phyloP scores from a whole-genome alignment of 129 eudicot species.

The Tagetes erecta region DNA sequence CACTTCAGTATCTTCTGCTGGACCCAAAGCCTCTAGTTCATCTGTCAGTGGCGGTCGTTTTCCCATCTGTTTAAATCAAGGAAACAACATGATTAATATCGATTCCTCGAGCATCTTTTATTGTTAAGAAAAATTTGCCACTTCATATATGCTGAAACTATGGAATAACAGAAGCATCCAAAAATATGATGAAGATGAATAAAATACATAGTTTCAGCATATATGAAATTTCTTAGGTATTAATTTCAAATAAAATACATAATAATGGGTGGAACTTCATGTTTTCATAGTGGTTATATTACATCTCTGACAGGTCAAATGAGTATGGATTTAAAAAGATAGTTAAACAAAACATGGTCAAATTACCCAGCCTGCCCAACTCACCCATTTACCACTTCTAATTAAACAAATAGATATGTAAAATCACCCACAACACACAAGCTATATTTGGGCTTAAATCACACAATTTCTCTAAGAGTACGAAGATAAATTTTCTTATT shows the following conservation, averaged over 20 bases:
- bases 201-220: no score
- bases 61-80: constrained; percentile 58
- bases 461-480: no score
- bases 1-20: constrained; percentile 41
- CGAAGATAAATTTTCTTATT: no score
- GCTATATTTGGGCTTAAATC: not conserved
- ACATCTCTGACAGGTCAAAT: not conserved
- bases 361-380: no score
- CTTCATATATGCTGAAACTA: not conserved
- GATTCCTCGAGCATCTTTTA: not conserved
- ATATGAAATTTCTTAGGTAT: no score
- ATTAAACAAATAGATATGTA: not conserved
- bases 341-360: not conserved
- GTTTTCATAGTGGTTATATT: no score
- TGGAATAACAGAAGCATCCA: not conserved
- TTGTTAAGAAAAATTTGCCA: not conserved
- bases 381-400: no score
- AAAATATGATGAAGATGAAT: not conserved
- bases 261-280: no score
- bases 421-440: not conserved
- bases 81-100: not conserved
- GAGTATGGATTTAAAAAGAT: not conserved
- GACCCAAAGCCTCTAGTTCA: constrained; percentile 53
- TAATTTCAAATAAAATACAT: no score
- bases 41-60: constrained; percentile 72